Base-by-base conservation (phyloP, 2,329 filamentous ascomycete species). In the Chaetomium globosum region DNA sequence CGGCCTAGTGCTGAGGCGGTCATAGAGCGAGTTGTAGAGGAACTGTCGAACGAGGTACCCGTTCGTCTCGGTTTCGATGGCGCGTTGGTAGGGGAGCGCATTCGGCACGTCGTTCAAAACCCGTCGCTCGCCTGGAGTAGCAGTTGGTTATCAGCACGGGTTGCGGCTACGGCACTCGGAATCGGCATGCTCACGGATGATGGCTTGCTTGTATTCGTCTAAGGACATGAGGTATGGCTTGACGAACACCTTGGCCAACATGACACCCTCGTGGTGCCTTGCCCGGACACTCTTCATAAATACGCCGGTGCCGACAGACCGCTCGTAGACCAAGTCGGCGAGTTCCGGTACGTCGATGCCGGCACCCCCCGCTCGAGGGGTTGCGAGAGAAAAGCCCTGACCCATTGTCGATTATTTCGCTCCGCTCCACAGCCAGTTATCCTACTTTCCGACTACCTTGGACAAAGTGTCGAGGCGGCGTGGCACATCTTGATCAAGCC, bases 221-320 rank as follows among this genome's bases (percentile, higher is more conserved):
- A 98, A 84, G 67, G 91, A 87, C 80, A 97, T 89, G 69, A 88
- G 87, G 75, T 93, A 96, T 3, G 93, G 93, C 78, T 99, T 99
- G 77, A 96, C 91, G 64, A 97, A 89, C 33, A 97, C 90, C 79
- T 98, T 98, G 75, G 96, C 93, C 63, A 98, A 88, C 21, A 96
- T 93, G 49, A 97, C 83, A 63, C 95, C 94, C 81, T 97, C 91
- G 73, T 90, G 90, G 75, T 96, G 92, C 58, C 93, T 86, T 28
- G 94, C 95, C 70, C 94, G 88, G 69, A 98, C 93, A 69, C 92
- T 95, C 79, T 98, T 97, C 89, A 99, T 95, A 74, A 99, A 97
- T 46, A 95, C 88, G 28, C 92, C 93, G 70, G 90, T 92, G 56
- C 94, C 94, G 74, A 99, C 87, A 43, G 92, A 92, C 78, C 90